Percentiles rank a stretch among this genome's conserved stretches.
phyloP scores from a whole-genome alignment of 345 rosid species.

The Aquilaria sinensis region DNA sequence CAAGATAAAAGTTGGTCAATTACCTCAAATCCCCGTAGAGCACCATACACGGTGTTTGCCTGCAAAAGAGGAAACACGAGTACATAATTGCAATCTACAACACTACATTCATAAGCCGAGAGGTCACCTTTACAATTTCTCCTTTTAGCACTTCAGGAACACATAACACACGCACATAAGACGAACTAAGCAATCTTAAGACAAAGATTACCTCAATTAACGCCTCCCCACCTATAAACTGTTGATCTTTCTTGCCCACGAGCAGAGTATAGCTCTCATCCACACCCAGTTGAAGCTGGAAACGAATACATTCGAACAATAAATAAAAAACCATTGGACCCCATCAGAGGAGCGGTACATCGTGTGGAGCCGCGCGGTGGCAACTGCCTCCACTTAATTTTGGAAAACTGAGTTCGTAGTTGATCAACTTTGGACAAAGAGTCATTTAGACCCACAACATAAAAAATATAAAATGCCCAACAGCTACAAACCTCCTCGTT shows the following conservation, averaged over 20 bases:
- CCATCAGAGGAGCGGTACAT: too few relatives aligned
- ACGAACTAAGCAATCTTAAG: not conserved
- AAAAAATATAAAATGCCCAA: too few relatives aligned
- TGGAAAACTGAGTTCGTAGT: too few relatives aligned
- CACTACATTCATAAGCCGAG: not conserved
- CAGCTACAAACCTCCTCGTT: conserved; percentile 44
- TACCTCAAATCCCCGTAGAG: conserved; percentile 93
- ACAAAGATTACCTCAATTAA: conserved; percentile 58
- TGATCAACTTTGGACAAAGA: too few relatives aligned
- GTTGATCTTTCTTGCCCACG: conserved; percentile 39
- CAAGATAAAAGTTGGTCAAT: conserved; percentile 9
- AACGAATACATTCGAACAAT: not conserved
- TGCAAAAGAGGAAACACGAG: conserved; percentile 25
- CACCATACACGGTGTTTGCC: conserved; percentile 90
- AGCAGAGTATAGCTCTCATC: conserved; percentile 52
- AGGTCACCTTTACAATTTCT: not conserved
- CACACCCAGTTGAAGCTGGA: conserved; percentile 57
- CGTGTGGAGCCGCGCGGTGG: too few relatives aligned
- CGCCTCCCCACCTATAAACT: conserved; percentile 50
- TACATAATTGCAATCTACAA: not conserved
- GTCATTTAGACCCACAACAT: too few relatives aligned
- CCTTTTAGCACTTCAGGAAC: not conserved
- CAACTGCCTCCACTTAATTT: too few relatives aligned
- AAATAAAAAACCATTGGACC: too few relatives aligned
- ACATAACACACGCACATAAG: not conserved